A percentile compares a stretch with the other conserved stretches of the same genome.
Conservation (phyloP, 2,329 filamentous ascomycete genomes). For the Rhytidhysteron rufulum region DNA sequence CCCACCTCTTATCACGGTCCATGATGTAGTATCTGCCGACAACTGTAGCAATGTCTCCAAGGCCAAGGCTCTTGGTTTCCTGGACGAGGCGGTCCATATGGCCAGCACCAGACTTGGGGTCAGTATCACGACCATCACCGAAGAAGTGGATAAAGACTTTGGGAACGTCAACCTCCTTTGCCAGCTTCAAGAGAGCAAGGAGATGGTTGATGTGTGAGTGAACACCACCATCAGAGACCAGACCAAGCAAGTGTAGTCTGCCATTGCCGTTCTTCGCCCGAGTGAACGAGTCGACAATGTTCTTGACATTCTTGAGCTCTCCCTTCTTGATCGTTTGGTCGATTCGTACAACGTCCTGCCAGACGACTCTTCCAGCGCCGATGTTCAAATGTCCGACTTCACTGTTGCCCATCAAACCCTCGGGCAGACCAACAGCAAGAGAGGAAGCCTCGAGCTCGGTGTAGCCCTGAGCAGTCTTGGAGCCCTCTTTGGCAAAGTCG, state of each 20-base stretch:
- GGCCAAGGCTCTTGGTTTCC: conserved; percentile 75
- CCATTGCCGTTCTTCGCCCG: conserved; percentile 83
- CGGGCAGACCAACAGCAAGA: conserved; percentile 88
- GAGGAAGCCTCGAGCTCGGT: conserved; percentile 94
- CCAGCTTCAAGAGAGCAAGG: conserved; percentile 79
- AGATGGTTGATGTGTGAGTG: conserved; percentile 96
- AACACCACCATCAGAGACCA: conserved; percentile 93
- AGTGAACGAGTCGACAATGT: conserved; percentile 73
- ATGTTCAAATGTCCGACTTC: conserved; percentile 99
- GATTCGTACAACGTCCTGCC: conserved; percentile 94
- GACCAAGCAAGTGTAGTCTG: conserved; percentile 83
- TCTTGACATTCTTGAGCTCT: conserved; percentile 70
- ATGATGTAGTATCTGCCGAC: conserved; percentile 98
- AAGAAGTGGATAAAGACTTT: conserved; percentile 99
- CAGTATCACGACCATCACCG: conserved; percentile 94
- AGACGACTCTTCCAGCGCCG: conserved; percentile 93
- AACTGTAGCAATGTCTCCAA: conserved; percentile 85
- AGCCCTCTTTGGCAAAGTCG: conserved; percentile 63
- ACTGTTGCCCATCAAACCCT: conserved; percentile 98
- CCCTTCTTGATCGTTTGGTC: conserved; percentile 86
- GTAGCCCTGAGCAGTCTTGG: conserved; percentile 76
- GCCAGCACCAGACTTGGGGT: conserved; percentile 85
- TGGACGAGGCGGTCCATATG: conserved; percentile 86
- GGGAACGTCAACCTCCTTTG: conserved; percentile 81
- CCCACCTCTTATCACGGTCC: conserved; percentile 99